Evolutionary conservation across 1,284 basidiomycete genomes (phyloP).

Genomic region (Pterulicium gracile): DNA sequence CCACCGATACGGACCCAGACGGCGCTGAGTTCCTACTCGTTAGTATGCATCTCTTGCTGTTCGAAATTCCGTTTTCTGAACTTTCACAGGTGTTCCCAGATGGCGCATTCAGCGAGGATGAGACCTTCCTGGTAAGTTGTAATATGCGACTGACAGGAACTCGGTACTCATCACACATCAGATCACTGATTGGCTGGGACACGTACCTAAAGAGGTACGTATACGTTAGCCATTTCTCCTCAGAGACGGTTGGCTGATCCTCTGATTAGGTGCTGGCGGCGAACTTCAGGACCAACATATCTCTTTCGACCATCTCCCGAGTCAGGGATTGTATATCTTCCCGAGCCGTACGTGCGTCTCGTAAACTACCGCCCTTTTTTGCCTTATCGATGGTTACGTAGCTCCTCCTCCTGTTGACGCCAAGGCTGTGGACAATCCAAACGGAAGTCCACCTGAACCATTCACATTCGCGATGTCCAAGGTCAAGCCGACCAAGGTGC

Average conservation of each 20-base stretch:
- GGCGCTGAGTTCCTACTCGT: conserved; percentile 66
- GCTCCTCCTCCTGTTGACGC: conserved; percentile 27
- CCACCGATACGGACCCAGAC: conserved; percentile 40
- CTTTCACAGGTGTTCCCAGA: conserved; percentile 46
- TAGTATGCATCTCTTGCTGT: conserved; percentile 12
- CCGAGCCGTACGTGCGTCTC: conserved; percentile 31
- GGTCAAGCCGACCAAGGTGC: conserved; percentile 33
- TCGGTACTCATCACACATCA: conserved; percentile 14
- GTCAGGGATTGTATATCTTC: conserved; percentile 58
- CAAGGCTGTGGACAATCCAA: conserved; percentile 30
- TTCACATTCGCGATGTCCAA: conserved; percentile 47
- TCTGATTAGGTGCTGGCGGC: conserved; percentile 55
- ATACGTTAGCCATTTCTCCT: conserved; percentile 2
- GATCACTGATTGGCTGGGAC: conserved; percentile 57
- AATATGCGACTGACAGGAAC: background rate
- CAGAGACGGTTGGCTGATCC: background rate
- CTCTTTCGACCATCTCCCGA: conserved; percentile 47
- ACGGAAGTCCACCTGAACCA: conserved; percentile 38
- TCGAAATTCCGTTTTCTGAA: background rate
- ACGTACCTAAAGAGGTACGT: conserved; percentile 38
- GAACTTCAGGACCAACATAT: conserved; percentile 50
- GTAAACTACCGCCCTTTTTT: conserved; percentile 9
- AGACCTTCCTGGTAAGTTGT: conserved; percentile 46
- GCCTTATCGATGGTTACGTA: conserved; percentile 12
- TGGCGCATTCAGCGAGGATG: conserved; percentile 57